Evolutionary conservation across 805 yeast species (phyloP).

Genomic region (Cyberlindnera veronae): DNA sequence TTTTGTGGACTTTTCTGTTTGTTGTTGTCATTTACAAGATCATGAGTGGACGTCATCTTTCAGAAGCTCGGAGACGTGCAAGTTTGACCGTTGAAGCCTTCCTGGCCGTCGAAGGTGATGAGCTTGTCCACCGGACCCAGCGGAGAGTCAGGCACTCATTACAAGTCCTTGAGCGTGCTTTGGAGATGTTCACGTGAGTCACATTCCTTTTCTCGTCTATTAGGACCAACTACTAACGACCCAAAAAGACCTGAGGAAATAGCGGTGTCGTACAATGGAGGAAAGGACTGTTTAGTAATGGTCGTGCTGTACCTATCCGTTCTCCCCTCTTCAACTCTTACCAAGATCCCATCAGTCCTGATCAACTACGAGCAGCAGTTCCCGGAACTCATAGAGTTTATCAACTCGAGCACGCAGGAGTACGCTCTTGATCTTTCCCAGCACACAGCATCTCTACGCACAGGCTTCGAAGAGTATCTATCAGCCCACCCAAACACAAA

Average conservation of each 20-base stretch:
- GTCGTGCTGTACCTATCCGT: conserved; percentile 68
- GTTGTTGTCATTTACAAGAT: background rate
- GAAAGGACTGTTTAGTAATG: conserved; percentile 94
- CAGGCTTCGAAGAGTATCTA: conserved; percentile 69
- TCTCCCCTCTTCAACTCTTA: conserved; percentile 27
- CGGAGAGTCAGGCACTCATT: conserved; percentile 1
- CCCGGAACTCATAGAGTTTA: conserved; percentile 64
- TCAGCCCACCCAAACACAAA: conserved; percentile 47
- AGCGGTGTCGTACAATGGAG: conserved; percentile 90
- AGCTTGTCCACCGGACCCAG: conserved; percentile 4
- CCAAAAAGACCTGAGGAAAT: conserved; percentile 37
- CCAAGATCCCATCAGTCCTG: conserved; percentile 57
- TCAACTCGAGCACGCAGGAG: conserved; percentile 45
- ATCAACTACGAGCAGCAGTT: conserved; percentile 75
- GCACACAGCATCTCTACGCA: conserved; percentile 44
- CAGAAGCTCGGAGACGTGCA: background rate
- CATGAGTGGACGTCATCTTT: too few relatives aligned
- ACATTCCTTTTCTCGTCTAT: background rate
- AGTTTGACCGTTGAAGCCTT: background rate
- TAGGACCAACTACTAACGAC: conserved; percentile 2
- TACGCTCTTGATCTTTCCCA: conserved; percentile 52
- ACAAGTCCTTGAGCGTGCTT: conserved; percentile 1
- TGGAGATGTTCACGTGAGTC: conserved; percentile 5
- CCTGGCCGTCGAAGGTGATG: background rate
- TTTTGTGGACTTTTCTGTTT: too few relatives aligned